Conservation (phyloP, 2,329 filamentous ascomycete species). For the Microsporum canis region DNA sequence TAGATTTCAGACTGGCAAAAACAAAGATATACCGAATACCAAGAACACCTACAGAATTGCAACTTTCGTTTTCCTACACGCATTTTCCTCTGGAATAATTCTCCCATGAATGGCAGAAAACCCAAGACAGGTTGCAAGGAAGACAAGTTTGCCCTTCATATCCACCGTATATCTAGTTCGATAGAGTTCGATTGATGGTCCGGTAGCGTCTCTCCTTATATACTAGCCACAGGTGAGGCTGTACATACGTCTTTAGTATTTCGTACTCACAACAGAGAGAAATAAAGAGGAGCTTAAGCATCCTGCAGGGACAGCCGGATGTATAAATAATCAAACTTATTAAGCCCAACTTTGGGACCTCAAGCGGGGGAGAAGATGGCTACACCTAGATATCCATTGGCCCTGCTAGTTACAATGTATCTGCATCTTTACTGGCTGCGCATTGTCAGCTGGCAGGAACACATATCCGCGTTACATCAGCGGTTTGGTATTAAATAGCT, state of each 20-base stretch:
- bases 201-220: too few species aligned
- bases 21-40: background rate
- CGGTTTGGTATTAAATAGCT: background rate
- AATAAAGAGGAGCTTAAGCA: background rate
- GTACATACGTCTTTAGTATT: background rate
- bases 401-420: background rate
- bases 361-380: background rate
- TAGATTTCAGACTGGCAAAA: background rate
- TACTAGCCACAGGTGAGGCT: background rate
- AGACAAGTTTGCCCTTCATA: background rate
- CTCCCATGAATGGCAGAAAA: background rate
- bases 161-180: background rate
- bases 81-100: background rate
- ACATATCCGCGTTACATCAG: background rate
- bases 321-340: background rate
- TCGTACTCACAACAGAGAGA: background rate
- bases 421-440: background rate
- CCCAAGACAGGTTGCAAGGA: background rate
- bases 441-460: background rate
- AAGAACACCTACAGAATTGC: slow-evolving; percentile 23
- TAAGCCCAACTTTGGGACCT: background rate
- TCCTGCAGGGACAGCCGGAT: background rate
- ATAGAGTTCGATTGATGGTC: too few species aligned
- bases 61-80: slow-evolving; percentile 24
- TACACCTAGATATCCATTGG: background rate